phyloP scores from a whole-genome alignment of 2,329 filamentous ascomycete species.

The Dothiorella sarmentorum region DNA sequence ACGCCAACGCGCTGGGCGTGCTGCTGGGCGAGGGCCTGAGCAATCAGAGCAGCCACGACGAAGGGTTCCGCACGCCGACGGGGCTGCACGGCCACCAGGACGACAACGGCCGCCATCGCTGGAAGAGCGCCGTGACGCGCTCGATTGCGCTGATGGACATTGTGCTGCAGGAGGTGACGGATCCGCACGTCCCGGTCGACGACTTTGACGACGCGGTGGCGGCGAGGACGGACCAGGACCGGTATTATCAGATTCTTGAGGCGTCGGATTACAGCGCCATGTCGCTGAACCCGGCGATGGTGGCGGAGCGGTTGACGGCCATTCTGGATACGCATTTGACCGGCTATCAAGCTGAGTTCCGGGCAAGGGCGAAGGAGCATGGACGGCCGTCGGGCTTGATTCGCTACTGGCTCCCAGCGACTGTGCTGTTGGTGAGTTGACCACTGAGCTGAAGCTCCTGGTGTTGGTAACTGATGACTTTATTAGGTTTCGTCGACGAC shows the following conservation, averaged over 20 bases:
- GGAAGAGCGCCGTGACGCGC: constrained; percentile 73
- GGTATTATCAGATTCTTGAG: constrained; percentile 44
- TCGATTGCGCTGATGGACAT: constrained; percentile 84
- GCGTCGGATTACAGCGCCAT: constrained; percentile 26
- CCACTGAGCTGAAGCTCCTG: too few relatives aligned
- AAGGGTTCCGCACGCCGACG: constrained; percentile 44
- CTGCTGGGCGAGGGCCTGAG: constrained; percentile 81
- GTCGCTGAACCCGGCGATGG: constrained; percentile 47
- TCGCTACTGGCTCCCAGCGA: constrained; percentile 83
- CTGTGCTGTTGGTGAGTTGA: constrained; percentile 52
- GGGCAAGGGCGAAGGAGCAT: constrained; percentile 57
- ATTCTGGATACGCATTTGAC: constrained; percentile 70
- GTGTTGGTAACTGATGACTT: constrained; percentile 22
- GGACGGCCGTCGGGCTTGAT: constrained; percentile 72
- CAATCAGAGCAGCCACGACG: constrained; percentile 56
- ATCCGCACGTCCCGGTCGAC: constrained; percentile 53
- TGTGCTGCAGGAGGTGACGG: constrained; percentile 69
- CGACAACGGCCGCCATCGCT: constrained; percentile 50
- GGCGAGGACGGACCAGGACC: constrained; percentile 53
- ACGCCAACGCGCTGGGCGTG: constrained; percentile 81
- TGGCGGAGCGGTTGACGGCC: constrained; percentile 64
- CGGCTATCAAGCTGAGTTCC: constrained; percentile 58
- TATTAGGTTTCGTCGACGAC: constrained; percentile 69
- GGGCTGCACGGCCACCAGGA: constrained; percentile 31
- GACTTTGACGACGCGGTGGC: constrained; percentile 56